These are phyloP conservation scores for Metschnikowia rubicola DNA, from an alignment of 805 yeast genomes.

Conservation along the genomic window DNA sequence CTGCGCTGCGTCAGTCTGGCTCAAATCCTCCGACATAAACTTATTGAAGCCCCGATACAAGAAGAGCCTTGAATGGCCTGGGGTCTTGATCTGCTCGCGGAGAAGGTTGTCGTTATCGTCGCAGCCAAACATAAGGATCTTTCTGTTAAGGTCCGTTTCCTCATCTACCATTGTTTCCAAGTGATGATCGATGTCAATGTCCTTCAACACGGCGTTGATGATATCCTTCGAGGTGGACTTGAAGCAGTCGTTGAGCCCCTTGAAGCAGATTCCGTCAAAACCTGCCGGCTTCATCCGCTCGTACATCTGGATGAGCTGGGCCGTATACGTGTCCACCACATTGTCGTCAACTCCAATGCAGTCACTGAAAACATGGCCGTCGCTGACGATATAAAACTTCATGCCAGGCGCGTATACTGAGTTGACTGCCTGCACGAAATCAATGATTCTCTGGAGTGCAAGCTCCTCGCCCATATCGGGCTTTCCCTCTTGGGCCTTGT, in stretches of 20 bases:
- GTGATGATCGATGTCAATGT: constrained; percentile 27
- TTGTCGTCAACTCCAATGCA: constrained; percentile 60
- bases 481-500: constrained; percentile 45
- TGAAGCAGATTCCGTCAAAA: constrained; percentile 27
- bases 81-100: constrained; percentile 31
- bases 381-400: constrained; percentile 55
- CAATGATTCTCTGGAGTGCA: constrained; percentile 30
- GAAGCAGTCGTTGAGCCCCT: constrained; percentile 36
- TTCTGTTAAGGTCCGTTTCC: constrained; percentile 35
- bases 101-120: constrained; percentile 38
- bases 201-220: constrained; percentile 17
- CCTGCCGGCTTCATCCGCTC: constrained; percentile 30
- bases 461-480: constrained; percentile 54
- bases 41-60: constrained; percentile 56
- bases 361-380: constrained; percentile 64
- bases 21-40: constrained; percentile 58
- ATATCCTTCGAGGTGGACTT: constrained; percentile 17
- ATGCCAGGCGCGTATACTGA: constrained; percentile 52
- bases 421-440: constrained; percentile 28
- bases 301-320: constrained; percentile 42
- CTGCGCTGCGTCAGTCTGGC: constrained; percentile 37
- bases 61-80: constrained; percentile 47
- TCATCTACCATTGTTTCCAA: constrained; percentile 31
- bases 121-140: constrained; percentile 34
- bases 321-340: constrained; percentile 47